These are phyloP conservation scores for Oenanthe sinensis DNA, from an alignment of 129 eudicot genomes.

Conservation along the genomic window DNA sequence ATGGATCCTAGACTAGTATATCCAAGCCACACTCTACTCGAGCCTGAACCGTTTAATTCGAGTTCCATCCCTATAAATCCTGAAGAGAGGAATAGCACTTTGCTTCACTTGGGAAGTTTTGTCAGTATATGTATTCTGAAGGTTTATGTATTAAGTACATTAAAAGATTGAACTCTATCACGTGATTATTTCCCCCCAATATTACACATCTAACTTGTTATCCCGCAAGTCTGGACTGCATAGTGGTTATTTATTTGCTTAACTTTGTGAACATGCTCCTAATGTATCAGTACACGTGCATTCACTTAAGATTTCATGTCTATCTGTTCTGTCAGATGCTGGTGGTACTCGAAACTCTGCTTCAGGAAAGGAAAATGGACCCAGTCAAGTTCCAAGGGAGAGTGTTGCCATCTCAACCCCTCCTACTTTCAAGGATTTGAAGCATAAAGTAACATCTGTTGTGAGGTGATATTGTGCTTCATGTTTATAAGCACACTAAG, in stretches of 20 bases:
- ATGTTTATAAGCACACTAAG: neutral
- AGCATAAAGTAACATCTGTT: conserved; percentile 30
- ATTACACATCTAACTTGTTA: neutral
- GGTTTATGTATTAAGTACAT: neutral
- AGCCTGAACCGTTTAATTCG: neutral
- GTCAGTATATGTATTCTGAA: neutral
- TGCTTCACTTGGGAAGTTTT: neutral
- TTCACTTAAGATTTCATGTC: neutral
- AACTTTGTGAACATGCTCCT: neutral
- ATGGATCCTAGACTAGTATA: neutral
- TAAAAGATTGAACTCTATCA: neutral
- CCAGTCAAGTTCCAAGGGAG: conserved; percentile 32
- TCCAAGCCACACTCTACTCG: neutral
- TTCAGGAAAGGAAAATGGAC: conserved; percentile 54
- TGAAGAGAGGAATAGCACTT: neutral
- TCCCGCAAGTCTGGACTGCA: neutral
- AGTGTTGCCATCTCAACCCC: conserved; percentile 21
- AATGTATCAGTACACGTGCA: neutral
- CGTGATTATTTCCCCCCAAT: neutral
- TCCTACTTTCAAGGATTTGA: conserved; percentile 35
- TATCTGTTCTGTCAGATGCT: conserved; percentile 35
- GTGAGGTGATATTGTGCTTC: conserved; percentile 30
- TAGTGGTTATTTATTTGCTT: neutral
- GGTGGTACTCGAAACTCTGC: conserved; percentile 39
- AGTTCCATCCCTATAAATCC: neutral